A percentile compares a stretch with the other conserved stretches of the same genome.
Conservation (phyloP, 306 rosid species). For the Fragaria vesca region DNA sequence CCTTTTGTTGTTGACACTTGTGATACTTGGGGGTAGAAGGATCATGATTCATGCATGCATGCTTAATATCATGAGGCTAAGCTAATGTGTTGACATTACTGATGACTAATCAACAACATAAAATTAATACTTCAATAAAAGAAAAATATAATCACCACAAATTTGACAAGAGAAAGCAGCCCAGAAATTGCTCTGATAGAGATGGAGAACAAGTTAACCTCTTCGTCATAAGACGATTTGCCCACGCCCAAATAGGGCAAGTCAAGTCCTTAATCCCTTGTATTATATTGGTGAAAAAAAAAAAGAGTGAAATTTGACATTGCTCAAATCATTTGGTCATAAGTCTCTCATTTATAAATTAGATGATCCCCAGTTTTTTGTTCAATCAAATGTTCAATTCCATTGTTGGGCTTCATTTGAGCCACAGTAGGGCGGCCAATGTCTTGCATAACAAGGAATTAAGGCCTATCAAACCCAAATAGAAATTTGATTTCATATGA, state of each 20-base stretch:
- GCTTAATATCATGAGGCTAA: not conserved
- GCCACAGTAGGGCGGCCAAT: not conserved
- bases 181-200: not conserved
- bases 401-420: not conserved
- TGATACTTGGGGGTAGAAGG: not conserved
- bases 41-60: constrained; percentile 1
- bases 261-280: too few relatives aligned
- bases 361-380: too few relatives aligned
- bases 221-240: too few relatives aligned
- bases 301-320: too few relatives aligned
- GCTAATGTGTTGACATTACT: not conserved
- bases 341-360: too few relatives aligned
- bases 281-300: too few relatives aligned
- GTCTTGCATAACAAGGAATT: not conserved
- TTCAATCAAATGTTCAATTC: too few relatives aligned
- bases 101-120: not conserved
- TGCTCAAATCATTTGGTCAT: too few relatives aligned
- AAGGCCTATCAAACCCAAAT: not conserved
- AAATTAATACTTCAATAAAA: not conserved
- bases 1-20: not conserved
- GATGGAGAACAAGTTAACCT: not conserved
- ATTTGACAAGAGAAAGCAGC: not conserved
- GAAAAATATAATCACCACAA: constrained; percentile 16
- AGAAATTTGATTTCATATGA: not conserved
- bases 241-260: too few relatives aligned